Evolutionary conservation across 768 basidiomycete species (phyloP).

Genomic region (Pleurotus sapidus): DNA sequence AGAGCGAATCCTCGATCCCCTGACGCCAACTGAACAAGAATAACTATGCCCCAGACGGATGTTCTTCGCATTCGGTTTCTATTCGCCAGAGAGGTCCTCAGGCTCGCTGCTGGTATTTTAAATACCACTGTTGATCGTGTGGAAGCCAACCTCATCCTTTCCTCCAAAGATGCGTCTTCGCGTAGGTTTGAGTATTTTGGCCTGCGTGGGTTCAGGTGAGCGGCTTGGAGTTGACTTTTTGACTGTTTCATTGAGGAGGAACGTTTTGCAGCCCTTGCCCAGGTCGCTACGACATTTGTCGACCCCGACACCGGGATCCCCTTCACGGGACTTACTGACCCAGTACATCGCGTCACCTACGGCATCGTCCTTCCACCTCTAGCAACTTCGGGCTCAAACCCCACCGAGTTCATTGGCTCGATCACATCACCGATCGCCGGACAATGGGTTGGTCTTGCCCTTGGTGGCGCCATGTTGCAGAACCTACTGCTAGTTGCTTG

Average conservation of each 20-base stretch:
- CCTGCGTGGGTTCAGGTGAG: constrained; percentile 28
- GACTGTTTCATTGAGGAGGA: neutral
- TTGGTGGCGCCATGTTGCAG: constrained; percentile 53
- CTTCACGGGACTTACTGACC: constrained; percentile 44
- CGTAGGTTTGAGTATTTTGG: constrained; percentile 22
- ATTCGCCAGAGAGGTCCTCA: neutral
- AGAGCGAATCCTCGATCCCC: neutral
- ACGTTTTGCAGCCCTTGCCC: constrained; percentile 34
- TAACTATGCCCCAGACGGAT: neutral
- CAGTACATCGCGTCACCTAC: constrained; percentile 38
- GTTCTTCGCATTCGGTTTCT: neutral
- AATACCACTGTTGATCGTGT: neutral
- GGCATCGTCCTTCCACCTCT: constrained; percentile 54
- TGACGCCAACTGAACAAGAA: neutral
- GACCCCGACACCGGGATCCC: constrained; percentile 56
- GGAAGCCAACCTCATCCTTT: neutral
- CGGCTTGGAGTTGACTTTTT: neutral
- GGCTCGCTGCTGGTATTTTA: neutral
- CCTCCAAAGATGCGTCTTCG: constrained; percentile 14
- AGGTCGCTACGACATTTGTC: constrained; percentile 38
- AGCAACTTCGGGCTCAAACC: constrained; percentile 30
- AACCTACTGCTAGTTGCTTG: constrained; percentile 60
- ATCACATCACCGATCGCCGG: constrained; percentile 52
- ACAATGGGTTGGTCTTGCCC: constrained; percentile 55
- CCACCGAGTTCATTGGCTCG: constrained; percentile 61